Evolutionary conservation across 441 rosid species (phyloP), one percentile per base, ranked within the genome.

Genomic region (Brassica balearica): DNA sequence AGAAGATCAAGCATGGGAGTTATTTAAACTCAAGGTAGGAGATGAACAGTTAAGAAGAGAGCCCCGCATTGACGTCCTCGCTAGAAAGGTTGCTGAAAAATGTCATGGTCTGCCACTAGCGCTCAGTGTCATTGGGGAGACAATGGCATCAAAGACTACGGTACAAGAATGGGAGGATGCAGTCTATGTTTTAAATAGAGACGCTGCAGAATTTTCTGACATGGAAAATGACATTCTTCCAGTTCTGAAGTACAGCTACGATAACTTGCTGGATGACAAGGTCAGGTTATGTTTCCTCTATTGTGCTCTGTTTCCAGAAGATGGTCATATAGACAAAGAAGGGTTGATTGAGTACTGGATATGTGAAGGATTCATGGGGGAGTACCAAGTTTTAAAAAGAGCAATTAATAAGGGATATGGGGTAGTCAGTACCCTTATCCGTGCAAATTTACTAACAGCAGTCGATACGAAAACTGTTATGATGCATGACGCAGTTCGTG

Each of bases 241-340:
- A 7, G 32, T 72, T 6, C 56, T 85, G 7, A 80, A 80, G 69
- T 79, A 53, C 14, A 78, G 87, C 46, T 88, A 83, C 4, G 80
- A 83, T 1, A 36, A 27, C 12, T 66, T 84, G 68, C 22, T 22
- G 0, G 46, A 60, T 48, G 71, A 84, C 3, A 14, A 6, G 9
- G 6, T 32, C 9, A 70, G n/a, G 53, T 65, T 53, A 0, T 84
- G 89, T 56, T 78, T 86, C 20, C 4, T 84, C 3, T 86, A 87
- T 15, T 82, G 84, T 78, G 65, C 76, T 43, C 32, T 84, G 12
- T 83, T 80, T 65, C 84, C 82, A 0, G 43, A 32, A 15, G 46
- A 72, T 8, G 5, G 20, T 9, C 0, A 0, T 0, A 65, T 74
- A 46, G 0, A 1, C 0, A 62, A 43, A 62, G 61, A 29, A 11